These are phyloP conservation scores for Agastache rugosa DNA, from an alignment of 257 asterid genomes.

Conservation along the genomic window DNA sequence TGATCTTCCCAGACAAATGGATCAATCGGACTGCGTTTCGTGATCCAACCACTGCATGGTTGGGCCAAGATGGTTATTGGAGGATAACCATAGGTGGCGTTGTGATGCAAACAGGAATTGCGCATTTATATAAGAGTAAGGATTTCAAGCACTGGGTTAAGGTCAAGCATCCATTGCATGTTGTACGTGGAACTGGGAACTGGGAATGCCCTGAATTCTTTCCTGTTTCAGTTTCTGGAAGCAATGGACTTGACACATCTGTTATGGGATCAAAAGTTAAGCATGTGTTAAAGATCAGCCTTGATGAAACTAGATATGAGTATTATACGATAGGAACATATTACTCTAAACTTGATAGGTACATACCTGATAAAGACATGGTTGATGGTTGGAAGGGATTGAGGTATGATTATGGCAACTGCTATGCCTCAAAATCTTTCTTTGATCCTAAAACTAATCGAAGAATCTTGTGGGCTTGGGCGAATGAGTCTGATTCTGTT, in stretches of 20 bases:
- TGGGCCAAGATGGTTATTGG: constrained; percentile 61
- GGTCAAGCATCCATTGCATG: constrained; percentile 58
- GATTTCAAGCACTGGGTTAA: constrained; percentile 66
- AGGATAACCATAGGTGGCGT: constrained; percentile 56
- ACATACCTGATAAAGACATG: constrained; percentile 55
- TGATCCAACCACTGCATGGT: constrained; percentile 87
- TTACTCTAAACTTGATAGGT: constrained; percentile 42
- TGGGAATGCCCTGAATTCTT: constrained; percentile 88
- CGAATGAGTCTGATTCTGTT: constrained; percentile 65
- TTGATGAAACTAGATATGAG: constrained; percentile 64
- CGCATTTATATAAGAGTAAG: constrained; percentile 55
- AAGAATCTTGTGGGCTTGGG: constrained; percentile 81
- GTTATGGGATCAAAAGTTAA: constrained; percentile 44
- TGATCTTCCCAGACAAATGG: constrained; percentile 45
- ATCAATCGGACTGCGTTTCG: constrained; percentile 66
- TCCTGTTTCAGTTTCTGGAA: constrained; percentile 47
- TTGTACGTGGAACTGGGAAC: constrained; percentile 48
- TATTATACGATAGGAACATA: constrained; percentile 67
- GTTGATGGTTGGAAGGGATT: constrained; percentile 63
- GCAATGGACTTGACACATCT: constrained; percentile 58
- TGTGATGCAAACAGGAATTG: constrained; percentile 45
- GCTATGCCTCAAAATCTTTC: constrained; percentile 74
- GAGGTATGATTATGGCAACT: constrained; percentile 74
- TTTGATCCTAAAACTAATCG: constrained; percentile 57
- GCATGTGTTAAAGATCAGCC: constrained; percentile 71